Percentiles rank a stretch among this genome's conserved stretches.
These are phyloP conservation scores for Globisporangium takayamanum DNA, from an alignment of 352 stramenopile species.

Conservation along the genomic window DNA sequence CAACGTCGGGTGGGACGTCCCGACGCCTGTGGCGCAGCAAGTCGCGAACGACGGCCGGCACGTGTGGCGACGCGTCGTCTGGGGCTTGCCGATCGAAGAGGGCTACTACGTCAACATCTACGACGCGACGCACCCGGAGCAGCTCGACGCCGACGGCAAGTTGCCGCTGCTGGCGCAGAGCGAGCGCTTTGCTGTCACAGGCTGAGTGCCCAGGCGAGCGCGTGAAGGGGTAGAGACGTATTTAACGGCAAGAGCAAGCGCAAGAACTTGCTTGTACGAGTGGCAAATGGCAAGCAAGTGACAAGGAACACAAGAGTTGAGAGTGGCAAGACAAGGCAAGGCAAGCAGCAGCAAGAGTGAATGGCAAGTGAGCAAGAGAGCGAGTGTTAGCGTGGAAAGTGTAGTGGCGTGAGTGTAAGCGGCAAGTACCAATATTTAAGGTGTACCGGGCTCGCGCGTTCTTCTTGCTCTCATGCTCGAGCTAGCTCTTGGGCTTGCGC, in stretches of 20 bases:
- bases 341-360: conserved; percentile 4
- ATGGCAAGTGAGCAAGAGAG: background rate
- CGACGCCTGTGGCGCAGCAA: conserved; percentile 63
- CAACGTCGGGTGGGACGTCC: conserved; percentile 75
- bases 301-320: background rate
- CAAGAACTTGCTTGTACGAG: background rate
- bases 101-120: conserved; percentile 89
- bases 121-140: conserved; percentile 40
- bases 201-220: conserved; percentile 6
- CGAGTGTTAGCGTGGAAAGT: background rate
- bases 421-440: too few species aligned
- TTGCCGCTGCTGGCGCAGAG: conserved; percentile 55
- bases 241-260: conserved; percentile 3
- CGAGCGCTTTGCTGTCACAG: conserved; percentile 65
- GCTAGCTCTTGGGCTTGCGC: too few species aligned
- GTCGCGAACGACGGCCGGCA: conserved; percentile 66
- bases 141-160: conserved; percentile 28
- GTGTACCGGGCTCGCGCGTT: too few species aligned
- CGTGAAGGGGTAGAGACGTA: background rate
- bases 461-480: background rate
- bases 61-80: conserved; percentile 75
- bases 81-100: conserved; percentile 80
- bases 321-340: conserved; percentile 9
- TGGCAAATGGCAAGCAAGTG: background rate
- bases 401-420: too few species aligned